Percentiles rank a stretch among this genome's conserved stretches.
Conservation (phyloP, 2,329 filamentous ascomycete species). For the Hirsutella rhossiliensis region DNA sequence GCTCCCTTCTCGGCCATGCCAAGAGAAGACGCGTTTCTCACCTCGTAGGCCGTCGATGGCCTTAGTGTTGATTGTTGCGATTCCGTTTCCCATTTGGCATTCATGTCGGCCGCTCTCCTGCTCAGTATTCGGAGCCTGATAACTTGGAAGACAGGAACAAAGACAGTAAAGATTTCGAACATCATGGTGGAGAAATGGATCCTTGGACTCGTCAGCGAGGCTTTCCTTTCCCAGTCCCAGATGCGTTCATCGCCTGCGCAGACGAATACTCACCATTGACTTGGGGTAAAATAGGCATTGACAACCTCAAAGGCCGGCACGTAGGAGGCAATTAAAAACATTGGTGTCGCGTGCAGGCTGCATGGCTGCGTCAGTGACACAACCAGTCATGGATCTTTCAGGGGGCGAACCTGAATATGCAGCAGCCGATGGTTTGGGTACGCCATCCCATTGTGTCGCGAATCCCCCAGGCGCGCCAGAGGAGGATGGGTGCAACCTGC, state of each 20-base stretch:
- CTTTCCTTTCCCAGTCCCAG: not conserved
- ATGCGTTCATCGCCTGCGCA: no score
- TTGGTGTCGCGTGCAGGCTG: constrained; percentile 49
- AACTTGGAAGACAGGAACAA: constrained; percentile 50
- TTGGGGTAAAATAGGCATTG: constrained; percentile 27
- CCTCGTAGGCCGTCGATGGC: not conserved
- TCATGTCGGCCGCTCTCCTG: constrained; percentile 31
- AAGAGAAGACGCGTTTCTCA: constrained; percentile 17
- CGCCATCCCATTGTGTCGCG: constrained; percentile 54
- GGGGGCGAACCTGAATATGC: constrained; percentile 21
- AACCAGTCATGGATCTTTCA: not conserved
- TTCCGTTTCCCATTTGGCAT: constrained; percentile 10
- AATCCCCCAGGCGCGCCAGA: constrained; percentile 50
- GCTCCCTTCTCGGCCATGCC: constrained; percentile 11
- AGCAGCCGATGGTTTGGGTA: constrained; percentile 42
- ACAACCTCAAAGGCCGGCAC: constrained; percentile 34
- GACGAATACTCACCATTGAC: constrained; percentile 1
- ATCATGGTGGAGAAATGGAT: constrained; percentile 42
- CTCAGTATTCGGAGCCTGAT: constrained; percentile 21
- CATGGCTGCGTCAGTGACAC: not conserved
- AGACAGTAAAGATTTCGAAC: constrained; percentile 49
- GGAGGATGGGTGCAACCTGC: constrained; percentile 35
- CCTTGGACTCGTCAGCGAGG: constrained; percentile 7
- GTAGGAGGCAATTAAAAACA: constrained; percentile 50
- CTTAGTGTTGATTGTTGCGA: constrained; percentile 11